Evolutionary conservation across 2,329 filamentous ascomycete genomes (phyloP).

Genomic region (Leptographium radiaticola): DNA sequence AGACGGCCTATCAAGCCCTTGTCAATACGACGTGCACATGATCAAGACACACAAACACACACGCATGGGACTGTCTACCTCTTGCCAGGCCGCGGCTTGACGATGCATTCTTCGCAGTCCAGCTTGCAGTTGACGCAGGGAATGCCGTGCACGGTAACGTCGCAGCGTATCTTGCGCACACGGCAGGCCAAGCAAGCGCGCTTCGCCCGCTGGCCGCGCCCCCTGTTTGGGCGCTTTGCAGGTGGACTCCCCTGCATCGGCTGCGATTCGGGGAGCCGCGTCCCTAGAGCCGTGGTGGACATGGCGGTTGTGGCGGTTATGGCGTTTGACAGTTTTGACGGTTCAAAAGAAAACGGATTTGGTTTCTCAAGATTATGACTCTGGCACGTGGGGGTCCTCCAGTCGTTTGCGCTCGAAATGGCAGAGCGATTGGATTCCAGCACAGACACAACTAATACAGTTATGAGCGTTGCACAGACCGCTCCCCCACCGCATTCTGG

Average conservation of each 20-base stretch:
- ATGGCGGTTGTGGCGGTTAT: not conserved
- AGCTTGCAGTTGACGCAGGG: slow-evolving; percentile 7
- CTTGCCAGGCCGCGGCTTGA: slow-evolving; percentile 3
- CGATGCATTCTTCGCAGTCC: slow-evolving; percentile 6
- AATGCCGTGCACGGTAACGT: slow-evolving; percentile 5
- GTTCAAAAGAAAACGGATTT: too few relatives aligned
- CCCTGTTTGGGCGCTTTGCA: not conserved
- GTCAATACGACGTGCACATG: not conserved
- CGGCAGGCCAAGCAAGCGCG: slow-evolving; percentile 5
- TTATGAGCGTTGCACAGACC: too few relatives aligned
- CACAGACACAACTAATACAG: not conserved
- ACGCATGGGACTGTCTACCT: not conserved
- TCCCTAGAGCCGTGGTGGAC: not conserved
- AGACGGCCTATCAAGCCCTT: not conserved
- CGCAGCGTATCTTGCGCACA: slow-evolving; percentile 8
- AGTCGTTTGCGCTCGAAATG: not conserved
- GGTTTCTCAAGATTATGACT: not conserved
- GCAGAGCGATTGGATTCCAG: not conserved
- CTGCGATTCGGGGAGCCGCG: not conserved
- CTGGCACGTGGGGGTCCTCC: not conserved
- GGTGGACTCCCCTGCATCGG: not conserved
- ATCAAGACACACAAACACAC: not conserved
- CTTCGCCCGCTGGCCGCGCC: not conserved
- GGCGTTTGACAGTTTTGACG: not conserved
- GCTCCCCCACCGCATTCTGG: not conserved